Conservation (phyloP, 2,329 filamentous ascomycete species). For the Colletotrichum sojae region DNA sequence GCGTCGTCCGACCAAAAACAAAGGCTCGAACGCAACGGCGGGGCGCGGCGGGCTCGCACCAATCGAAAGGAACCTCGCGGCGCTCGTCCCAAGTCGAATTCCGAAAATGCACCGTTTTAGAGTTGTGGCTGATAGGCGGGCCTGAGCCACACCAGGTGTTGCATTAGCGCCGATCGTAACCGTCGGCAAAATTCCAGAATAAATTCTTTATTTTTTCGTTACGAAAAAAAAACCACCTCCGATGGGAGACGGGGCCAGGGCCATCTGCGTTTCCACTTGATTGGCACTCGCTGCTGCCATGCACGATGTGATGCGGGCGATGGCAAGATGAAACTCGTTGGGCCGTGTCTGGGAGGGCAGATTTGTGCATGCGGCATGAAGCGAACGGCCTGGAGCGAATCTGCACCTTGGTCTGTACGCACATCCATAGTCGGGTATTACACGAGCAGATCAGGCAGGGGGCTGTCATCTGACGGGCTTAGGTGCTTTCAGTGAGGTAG, state of each 20-base stretch:
- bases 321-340: conserved; percentile 25
- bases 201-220: not conserved
- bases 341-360: conserved; percentile 5
- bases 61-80: not conserved
- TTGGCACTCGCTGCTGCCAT: conserved; percentile 15
- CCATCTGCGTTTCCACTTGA: conserved; percentile 26
- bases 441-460: too few relatives aligned
- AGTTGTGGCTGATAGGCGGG: conserved; percentile 40
- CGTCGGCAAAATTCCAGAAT: conserved; percentile 29
- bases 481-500: too few relatives aligned
- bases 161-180: conserved; percentile 40
- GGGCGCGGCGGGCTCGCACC: not conserved
- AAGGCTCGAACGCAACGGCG: conserved; percentile 14
- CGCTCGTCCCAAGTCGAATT: conserved; percentile 21
- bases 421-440: too few relatives aligned
- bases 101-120: conserved; percentile 38
- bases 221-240: not conserved
- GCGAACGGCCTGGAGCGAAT: not conserved
- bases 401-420: too few relatives aligned
- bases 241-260: conserved; percentile 14
- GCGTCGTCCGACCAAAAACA: too few relatives aligned
- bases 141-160: conserved; percentile 36
- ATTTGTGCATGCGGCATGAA: not conserved
- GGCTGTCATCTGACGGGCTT: too few relatives aligned
- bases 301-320: conserved; percentile 1